A percentile compares a stretch with the other conserved stretches of the same genome.
Evolutionary conservation across 2,329 filamentous ascomycete species (phyloP).

Genomic region (Camillea tinctor): DNA sequence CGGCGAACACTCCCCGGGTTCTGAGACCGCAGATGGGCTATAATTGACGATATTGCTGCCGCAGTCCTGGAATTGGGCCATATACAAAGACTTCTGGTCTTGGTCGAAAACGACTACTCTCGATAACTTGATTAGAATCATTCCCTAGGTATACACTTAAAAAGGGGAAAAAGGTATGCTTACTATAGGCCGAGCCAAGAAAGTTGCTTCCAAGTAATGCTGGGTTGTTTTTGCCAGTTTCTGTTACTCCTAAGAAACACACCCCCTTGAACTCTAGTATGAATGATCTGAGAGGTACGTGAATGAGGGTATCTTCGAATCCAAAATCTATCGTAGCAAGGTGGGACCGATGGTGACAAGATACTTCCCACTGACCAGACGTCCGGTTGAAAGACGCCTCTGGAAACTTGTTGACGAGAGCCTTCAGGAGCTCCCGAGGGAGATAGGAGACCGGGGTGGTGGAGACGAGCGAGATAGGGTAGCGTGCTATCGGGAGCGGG

Average conservation of each 20-base stretch:
- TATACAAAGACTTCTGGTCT: constrained; percentile 14
- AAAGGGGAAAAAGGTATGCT: not conserved
- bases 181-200: constrained; percentile 19
- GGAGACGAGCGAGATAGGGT: constrained; percentile 13
- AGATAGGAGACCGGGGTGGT: constrained; percentile 12
- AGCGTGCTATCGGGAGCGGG: not conserved
- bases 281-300: constrained; percentile 18
- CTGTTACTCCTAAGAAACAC: constrained; percentile 12
- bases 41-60: constrained; percentile 13
- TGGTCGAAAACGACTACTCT: constrained; percentile 19
- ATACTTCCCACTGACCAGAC: constrained; percentile 10
- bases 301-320: constrained; percentile 12
- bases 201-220: constrained; percentile 16
- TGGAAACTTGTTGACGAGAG: constrained; percentile 7
- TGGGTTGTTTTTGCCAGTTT: not conserved
- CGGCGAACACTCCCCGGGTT: not conserved
- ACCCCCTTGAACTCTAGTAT: constrained; percentile 9
- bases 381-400: constrained; percentile 9
- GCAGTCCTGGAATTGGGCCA: constrained; percentile 22
- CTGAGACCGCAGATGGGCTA: constrained; percentile 2
- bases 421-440: constrained; percentile 5
- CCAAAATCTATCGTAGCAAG: constrained; percentile 18
- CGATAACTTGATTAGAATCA: not conserved
- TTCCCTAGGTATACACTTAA: too few species aligned
- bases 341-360: constrained; percentile 12